Evolutionary conservation across 495 filamentous ascomycete species (phyloP), one percentile per base, ranked within the genome.

Genomic region (Cryomyces minteri): DNA sequence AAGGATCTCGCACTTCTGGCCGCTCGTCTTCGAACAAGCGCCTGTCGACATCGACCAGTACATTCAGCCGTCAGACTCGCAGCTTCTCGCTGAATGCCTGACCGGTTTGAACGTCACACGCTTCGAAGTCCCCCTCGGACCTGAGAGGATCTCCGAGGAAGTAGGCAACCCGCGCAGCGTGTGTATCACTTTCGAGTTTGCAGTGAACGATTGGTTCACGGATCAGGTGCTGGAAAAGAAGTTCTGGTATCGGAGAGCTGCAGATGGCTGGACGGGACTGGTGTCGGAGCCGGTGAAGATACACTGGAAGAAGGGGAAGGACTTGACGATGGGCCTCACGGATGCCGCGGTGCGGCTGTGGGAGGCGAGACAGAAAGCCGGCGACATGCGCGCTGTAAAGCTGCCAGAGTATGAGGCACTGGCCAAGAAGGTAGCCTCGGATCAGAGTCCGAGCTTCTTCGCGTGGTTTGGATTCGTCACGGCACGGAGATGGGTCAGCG

Each of bases 251-350:
- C 77, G 85, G 50, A 69, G 49, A 59, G 63, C 65, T 33, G 71
- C 70, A 54, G 73, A 76, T 53, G 76, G 74, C 31, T 82, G 73
- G 68, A 62, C 69, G 14, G 84, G 83, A 32, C 68, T 90, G 14
- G 83, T 90, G 39, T 81, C 75, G 34, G 84, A 88, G 59, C 88
- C 88, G 5, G 82, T 94, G 34, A 69, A 74, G 46, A 84, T 96
- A 57, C 67, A 78, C 54, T 96, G 88, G 88, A 93, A 85, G 72
- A 65, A 76, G 51, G 80, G 73, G 43, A 77, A 78, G 62, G 88
- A 96, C 59, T 60, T 88, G 53, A 94, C 86, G 33, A 71, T 74
- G 45, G 88, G 88, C 36, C 62, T 93, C 52, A 74, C 85, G 18
- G 72, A 76, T 60, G 71, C 82, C 5, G 79, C 79, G 11, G 69